These are phyloP conservation scores for Claviceps fusiformis DNA, from an alignment of 2,329 filamentous ascomycete genomes.

Conservation along the genomic window DNA sequence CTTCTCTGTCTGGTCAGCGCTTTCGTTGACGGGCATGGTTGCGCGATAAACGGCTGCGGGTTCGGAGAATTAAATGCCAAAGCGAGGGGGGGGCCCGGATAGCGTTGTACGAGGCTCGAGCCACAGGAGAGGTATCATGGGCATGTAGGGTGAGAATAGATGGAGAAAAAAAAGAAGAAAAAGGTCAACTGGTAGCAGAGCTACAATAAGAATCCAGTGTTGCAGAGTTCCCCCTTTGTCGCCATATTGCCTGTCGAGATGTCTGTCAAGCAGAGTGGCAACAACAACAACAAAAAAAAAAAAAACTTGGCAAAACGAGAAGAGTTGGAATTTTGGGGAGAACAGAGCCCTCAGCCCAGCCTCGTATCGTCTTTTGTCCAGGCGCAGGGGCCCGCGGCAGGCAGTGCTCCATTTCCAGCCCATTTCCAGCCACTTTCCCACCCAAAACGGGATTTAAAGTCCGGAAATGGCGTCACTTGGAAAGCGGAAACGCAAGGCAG, in stretches of 20 bases:
- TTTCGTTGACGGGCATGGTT: constrained; percentile 2
- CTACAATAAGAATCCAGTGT: not conserved
- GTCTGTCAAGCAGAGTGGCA: not conserved
- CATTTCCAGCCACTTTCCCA: not conserved
- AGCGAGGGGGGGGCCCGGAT: not conserved
- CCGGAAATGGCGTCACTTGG: not conserved
- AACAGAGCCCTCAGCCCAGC: no score
- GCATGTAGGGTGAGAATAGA: not conserved
- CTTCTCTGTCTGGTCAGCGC: constrained; percentile 2
- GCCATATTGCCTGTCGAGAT: not conserved
- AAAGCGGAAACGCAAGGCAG: not conserved
- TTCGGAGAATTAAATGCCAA: not conserved
- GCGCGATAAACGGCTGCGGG: not conserved
- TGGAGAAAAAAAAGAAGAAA: not conserved
- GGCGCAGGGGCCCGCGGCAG: not conserved
- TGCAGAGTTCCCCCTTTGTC: not conserved
- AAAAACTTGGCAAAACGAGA: not conserved
- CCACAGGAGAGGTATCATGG: not conserved
- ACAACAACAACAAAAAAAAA: not conserved
- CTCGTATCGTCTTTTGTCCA: not conserved
- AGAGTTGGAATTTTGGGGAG: not conserved
- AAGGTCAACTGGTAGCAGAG: not conserved
- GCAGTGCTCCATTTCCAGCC: not conserved
- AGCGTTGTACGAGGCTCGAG: not conserved
- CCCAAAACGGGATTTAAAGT: not conserved